Evolutionary conservation across 2,329 filamentous ascomycete species (phyloP), one percentile per base, ranked within the genome.

Genomic region (Pseudogymnoascus sp.): DNA sequence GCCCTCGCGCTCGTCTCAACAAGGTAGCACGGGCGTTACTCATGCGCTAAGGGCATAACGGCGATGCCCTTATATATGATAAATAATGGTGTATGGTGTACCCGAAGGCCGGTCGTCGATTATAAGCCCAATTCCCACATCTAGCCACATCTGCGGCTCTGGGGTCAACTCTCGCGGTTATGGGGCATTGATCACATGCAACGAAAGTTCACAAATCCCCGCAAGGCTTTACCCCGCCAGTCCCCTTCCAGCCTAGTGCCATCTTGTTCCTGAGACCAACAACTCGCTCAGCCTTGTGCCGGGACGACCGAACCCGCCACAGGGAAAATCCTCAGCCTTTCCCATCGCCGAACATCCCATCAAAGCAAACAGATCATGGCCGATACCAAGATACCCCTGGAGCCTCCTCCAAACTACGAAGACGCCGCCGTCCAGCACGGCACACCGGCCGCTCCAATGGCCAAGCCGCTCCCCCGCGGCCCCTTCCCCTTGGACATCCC

Each of bases 401-500:
- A 71, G 41, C 66, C 68, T 23, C 70, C 70, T 45, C 70, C 64
- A 48, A 36, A 45, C 28, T 67, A 67, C 60, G 66, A 64, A 25
- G 62, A 51, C 4, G 62, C 66, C 41, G 62, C 65, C 31, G 41
- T 62, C 3, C 62, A 65, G 45, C 65, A 61, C 19, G 43, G 19
- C 25, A 62, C 45, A 13, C 61, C 23, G 14, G 23, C 45, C 31
- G 64, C 67, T 16, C 61, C 66, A 31, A 28, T 57, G 19, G 21
- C 41, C 8, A 62, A 37, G 36, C 68, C 71, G 23, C 39, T 65
- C 62, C 67, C 66, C 34, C 79, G 79, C 63, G 80, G 80, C 13
- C 85, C 86, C 6, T 80, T 84, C 48, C 90, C 90, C 1, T 84
- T 98, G 67, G 83, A 91, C 66, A 82, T 98, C 16, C 93, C 93